Base-by-base conservation (phyloP, 495 filamentous ascomycete genomes). In the Neurospora tetraspora region DNA sequence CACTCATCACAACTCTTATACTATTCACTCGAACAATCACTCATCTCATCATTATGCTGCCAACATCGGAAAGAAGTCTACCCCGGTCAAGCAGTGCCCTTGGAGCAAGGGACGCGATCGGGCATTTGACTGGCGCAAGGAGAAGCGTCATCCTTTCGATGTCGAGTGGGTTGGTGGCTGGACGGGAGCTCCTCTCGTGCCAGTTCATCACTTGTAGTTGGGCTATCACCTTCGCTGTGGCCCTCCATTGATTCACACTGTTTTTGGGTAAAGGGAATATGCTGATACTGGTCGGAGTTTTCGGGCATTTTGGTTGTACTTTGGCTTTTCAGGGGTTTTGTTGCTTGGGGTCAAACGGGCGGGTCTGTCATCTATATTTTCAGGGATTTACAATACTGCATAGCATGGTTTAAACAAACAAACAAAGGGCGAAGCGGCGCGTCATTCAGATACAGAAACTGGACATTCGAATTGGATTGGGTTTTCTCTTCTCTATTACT, bases 131-230 rank as follows among this genome's bases (percentile, higher is more conserved):
- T 93, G 92, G 92, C 91, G 92, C 75, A 89, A 86, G 75, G 85
- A 89, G 75, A 88, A 89, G 77, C 88, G 86, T 75, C 85, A 85
- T 76, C 83, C 90, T 78, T 87, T 92, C 77, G 93, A 94, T 79
- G 81, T 92, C 79, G 93, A 94, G 86, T 94, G 94, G 87, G 92
- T 97, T 87, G 94, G 93, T 84, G 92, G 90, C 81, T 96, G 92
- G 91, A 76, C 73, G 53, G 68, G 76, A 76, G 73, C 38, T 75
- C 18, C 69, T 77, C 77, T 73, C 75, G 68, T 76, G 74, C 80
- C 74, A 72, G 80, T 79, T 71, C 78, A 82, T 77, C 86, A 86
- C 81, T 87, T 86, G 87, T 88, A 85, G 86, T 86, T 86, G 82
- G 74, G 81, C 74, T 73, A 76, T 74, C 77, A 80, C 73, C 73